A percentile compares a stretch with the other conserved stretches of the same genome.
These are phyloP conservation scores for Talaromyces albobiverticillius DNA, from an alignment of 2,329 filamentous ascomycete species.

Conservation along the genomic window DNA sequence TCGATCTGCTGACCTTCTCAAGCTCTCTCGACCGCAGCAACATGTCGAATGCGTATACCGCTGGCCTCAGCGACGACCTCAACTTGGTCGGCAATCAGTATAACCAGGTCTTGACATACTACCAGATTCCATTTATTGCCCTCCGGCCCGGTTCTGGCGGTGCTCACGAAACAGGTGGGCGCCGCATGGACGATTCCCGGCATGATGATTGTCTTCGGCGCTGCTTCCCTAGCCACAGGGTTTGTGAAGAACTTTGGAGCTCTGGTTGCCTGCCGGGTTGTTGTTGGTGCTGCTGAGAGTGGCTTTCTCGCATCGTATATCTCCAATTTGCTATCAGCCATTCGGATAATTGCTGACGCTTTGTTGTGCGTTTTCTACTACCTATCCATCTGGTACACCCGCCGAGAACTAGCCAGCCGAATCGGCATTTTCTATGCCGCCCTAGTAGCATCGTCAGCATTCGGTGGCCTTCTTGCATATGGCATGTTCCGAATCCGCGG, in stretches of 20 bases:
- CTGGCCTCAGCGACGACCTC: constrained; percentile 21
- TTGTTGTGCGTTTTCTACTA: constrained; percentile 23
- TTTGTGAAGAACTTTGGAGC: constrained; percentile 24
- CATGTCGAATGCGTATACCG: constrained; percentile 27
- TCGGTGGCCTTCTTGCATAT: constrained; percentile 35
- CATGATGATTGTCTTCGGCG: constrained; percentile 27
- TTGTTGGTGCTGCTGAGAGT: neutral
- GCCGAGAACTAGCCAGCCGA: constrained; percentile 26
- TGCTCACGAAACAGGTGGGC: constrained; percentile 27
- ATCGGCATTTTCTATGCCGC: constrained; percentile 31
- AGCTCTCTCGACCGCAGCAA: constrained; percentile 15
- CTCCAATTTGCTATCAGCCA: neutral
- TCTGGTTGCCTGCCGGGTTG: neutral
- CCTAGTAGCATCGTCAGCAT: constrained; percentile 27
- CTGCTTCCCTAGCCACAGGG: constrained; percentile 23
- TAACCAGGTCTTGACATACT: constrained; percentile 26
- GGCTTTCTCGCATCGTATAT: constrained; percentile 9
- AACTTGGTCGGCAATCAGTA: constrained; percentile 23
- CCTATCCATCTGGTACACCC: constrained; percentile 29
- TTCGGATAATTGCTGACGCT: no score
- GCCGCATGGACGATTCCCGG: constrained; percentile 25
- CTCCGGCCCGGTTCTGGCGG: constrained; percentile 25
- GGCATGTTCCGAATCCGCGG: constrained; percentile 41
- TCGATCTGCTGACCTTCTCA: neutral
- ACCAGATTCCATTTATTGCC: constrained; percentile 28